These are phyloP conservation scores for Tricholoma terreum DNA, from an alignment of 768 basidiomycete genomes.

Conservation along the genomic window DNA sequence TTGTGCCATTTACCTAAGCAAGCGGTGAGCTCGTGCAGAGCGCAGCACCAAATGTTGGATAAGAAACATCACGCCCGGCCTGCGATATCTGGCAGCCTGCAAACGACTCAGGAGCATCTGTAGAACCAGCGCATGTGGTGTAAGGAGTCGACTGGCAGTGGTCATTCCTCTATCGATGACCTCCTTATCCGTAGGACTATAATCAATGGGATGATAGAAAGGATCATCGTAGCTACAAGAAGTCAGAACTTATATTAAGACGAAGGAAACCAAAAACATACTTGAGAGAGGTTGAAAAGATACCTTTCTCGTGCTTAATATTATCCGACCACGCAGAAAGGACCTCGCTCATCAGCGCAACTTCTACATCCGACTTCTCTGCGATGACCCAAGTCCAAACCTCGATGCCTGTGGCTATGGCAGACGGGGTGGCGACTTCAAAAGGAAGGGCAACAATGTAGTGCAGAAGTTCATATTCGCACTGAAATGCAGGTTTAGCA, in stretches of 20 bases:
- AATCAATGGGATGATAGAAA: conserved; percentile 80
- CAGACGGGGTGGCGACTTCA: conserved; percentile 81
- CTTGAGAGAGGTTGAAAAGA: conserved; percentile 84
- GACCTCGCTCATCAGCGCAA: conserved; percentile 82
- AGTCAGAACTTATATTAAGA: not conserved
- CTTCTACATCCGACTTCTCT: conserved; percentile 78
- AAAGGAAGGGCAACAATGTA: conserved; percentile 88
- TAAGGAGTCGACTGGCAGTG: conserved; percentile 70
- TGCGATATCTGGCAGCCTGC: conserved; percentile 89
- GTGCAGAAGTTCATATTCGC: conserved; percentile 81
- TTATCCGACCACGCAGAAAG: conserved; percentile 84
- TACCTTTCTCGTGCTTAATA: conserved; percentile 71
- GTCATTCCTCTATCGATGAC: conserved; percentile 69
- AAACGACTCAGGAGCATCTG: conserved; percentile 89
- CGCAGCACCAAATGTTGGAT: conserved; percentile 82
- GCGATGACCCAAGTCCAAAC: conserved; percentile 96
- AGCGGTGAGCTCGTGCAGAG: conserved; percentile 66
- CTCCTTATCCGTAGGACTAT: conserved; percentile 87
- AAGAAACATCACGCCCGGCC: conserved; percentile 79
- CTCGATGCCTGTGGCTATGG: conserved; percentile 85
- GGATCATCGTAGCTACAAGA: conserved; percentile 79
- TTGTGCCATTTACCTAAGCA: conserved; percentile 62
- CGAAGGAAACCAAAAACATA: conserved; percentile 36
- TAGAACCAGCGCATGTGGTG: conserved; percentile 80
- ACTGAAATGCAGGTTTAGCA: conserved; percentile 39